Base-by-base conservation (phyloP, 140 eudicot species). In the Flaveria floridana region DNA sequence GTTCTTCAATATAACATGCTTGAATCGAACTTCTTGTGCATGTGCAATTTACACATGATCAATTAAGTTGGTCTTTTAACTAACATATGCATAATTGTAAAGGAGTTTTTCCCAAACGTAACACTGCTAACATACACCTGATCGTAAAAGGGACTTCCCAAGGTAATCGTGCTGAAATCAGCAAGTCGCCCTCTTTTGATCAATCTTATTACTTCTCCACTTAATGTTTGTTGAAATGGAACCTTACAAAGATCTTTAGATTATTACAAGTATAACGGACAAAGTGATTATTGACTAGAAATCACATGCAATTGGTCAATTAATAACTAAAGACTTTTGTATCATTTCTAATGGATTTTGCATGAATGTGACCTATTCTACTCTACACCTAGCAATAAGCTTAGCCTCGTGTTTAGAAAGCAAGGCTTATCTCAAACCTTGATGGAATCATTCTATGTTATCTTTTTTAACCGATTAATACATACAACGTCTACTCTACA, bases 301-400 rank as follows among this genome's bases (percentile, higher is more conserved):
- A 65, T 65, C 66, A 75, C 73, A 28, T 51, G 73, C 55, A 65
- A 20, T 19, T 16, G 4, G 3, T 30, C 23, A 37, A 34, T 64
- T 37, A 74, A 46, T 75, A 75, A 61, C 70, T 23, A 73, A 51
- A 62, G 48, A 44, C 23, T 56, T 56, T 18, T 72, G 56, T 41
- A 42, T 73, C 42, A 41, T 58, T 21, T 65, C 52, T 21, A 18
- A 14, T 65, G 57, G 73, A 23, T 70, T n/a, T 59, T 72, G 72
- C 61, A 56, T 71, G 76, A 34, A 64, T 65, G 73, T 21, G 62
- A 61, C 34, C 34, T 28, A 28, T 28, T 28, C 34, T 28, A 28
- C 34, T 25, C 28, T 25, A 28, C 34, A 28, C 4, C 4, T 28
- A 28, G 34, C 16, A 47, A 11, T 47, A 47, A 47, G 53, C 53